Base-by-base conservation (phyloP, 2,329 filamentous ascomycete genomes). In the Monilinia vaccinii-corymbosi region DNA sequence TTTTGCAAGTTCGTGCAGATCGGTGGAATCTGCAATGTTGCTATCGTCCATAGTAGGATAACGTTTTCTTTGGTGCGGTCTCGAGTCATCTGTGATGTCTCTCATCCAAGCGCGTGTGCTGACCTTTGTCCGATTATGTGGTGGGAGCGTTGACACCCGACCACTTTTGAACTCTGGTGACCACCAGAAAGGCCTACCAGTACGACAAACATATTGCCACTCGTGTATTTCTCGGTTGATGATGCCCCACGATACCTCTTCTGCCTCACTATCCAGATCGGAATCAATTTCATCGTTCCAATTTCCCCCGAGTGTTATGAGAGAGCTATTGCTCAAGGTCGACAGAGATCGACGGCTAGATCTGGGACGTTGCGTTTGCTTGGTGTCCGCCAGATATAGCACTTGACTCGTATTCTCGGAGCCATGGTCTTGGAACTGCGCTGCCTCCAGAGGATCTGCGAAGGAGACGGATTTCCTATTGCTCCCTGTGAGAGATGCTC, bases 171-270 rank as follows among this genome's bases (percentile, higher is more conserved):
- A 64, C 48, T 67, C 64, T 18, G 68, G 65, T n/a, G 66, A 70
- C 68, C 69, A 72, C 67, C 70, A 71, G 58, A 69, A 70, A 18
- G 69, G 69, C 38, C 66, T 60, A 28, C 70, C 68, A 48, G 67
- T 69, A 38, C 63, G 60, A 55, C 69, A 71, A 23, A 69, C 65
- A 46, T 66, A 66, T 45, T 71, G 66, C 70, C 70, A 72, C 61
- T 71, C 70, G 16, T 61, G 63, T 45, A 71, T 69, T 63, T 72
- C 70, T 36, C 61, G 53, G 34, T 70, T 64, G 34, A 71, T 71
- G 10, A 70, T 63, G 25, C 63, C 62, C 65, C 66, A 67, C n/a
- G 67, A 63, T 18, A 65, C 18, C 21, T 65, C 59, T 31, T 70
- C 66, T 16, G 10, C 21, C 5, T 56, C 50, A 14, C 56, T 61